Evolutionary conservation across 192 early-diverging fungal species (phyloP).

Genomic region (Podila clonocystis): DNA sequence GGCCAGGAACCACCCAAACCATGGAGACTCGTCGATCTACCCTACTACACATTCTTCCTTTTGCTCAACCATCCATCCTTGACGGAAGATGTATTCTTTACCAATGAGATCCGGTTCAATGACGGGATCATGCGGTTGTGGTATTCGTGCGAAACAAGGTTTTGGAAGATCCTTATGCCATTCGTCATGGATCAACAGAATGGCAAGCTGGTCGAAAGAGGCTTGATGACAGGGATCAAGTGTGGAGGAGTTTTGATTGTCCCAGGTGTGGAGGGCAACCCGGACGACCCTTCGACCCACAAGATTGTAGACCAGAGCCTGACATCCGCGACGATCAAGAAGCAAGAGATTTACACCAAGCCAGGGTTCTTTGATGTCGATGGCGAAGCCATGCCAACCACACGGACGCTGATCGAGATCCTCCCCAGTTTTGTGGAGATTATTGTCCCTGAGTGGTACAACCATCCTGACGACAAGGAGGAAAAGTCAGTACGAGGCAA

Average conservation of each 20-base stretch:
- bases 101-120: constrained; percentile 33
- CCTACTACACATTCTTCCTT: constrained; percentile 26
- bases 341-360: constrained; percentile 4
- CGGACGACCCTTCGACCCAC: constrained; percentile 16
- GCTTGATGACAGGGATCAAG: constrained; percentile 26
- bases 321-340: constrained; percentile 7
- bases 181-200: constrained; percentile 37
- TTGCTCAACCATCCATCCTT: constrained; percentile 20
- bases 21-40: constrained; percentile 34
- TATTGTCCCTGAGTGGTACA: constrained; percentile 36
- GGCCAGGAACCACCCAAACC: constrained; percentile 17
- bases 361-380: constrained; percentile 45
- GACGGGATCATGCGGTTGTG: constrained; percentile 43
- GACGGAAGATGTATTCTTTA: constrained; percentile 22
- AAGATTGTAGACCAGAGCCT: constrained; percentile 14
- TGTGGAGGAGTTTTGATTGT: constrained; percentile 34
- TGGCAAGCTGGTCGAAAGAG: constrained; percentile 33
- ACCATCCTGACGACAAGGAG: background rate
- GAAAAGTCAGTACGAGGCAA: background rate
- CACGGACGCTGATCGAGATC: constrained; percentile 38
- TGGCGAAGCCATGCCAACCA: constrained; percentile 43
- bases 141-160: constrained; percentile 37
- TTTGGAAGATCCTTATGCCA: constrained; percentile 28
- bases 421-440: constrained; percentile 33
- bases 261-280: constrained; percentile 34